phyloP scores from a whole-genome alignment of 257 asterid species.

The Solanum dulcamara region DNA sequence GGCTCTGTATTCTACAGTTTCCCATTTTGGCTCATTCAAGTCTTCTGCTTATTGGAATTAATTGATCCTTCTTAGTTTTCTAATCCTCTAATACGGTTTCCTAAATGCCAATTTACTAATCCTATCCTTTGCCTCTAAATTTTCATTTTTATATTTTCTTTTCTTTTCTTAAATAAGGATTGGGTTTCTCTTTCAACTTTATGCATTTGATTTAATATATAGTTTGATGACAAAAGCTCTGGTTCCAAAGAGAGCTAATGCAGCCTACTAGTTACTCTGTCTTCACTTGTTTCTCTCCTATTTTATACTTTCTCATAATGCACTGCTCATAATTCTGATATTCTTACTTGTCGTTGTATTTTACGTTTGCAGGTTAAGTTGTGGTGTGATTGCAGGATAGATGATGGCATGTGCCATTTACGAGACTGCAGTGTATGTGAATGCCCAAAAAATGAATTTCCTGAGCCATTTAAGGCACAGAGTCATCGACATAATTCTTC shows the following conservation, averaged over 20 bases:
- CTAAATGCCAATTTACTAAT: background rate
- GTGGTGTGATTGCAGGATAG: conserved; percentile 79
- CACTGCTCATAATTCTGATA: background rate
- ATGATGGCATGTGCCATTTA: conserved; percentile 49
- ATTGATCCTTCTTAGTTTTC: background rate
- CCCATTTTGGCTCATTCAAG: background rate
- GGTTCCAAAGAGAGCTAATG: background rate
- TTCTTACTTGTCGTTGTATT: background rate
- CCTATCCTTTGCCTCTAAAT: background rate
- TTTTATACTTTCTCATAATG: background rate
- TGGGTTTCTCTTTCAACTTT: background rate
- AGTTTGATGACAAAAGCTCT: background rate
- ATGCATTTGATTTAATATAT: background rate
- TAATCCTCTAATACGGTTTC: background rate
- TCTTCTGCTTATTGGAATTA: background rate
- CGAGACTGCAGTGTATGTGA: conserved; percentile 61
- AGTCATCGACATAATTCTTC: conserved; percentile 16
- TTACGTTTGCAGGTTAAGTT: conserved; percentile 33
- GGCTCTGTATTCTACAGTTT: background rate
- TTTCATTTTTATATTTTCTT: background rate
- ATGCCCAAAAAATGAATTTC: conserved; percentile 63
- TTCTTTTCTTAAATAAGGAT: background rate
- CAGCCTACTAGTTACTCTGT: background rate
- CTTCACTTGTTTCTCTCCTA: background rate
- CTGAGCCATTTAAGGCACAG: conserved; percentile 30